A percentile compares a stretch with the other conserved stretches of the same genome.
phyloP scores from a whole-genome alignment of 192 early-diverging fungal genomes.

The Rhizophlyctis rosea region DNA sequence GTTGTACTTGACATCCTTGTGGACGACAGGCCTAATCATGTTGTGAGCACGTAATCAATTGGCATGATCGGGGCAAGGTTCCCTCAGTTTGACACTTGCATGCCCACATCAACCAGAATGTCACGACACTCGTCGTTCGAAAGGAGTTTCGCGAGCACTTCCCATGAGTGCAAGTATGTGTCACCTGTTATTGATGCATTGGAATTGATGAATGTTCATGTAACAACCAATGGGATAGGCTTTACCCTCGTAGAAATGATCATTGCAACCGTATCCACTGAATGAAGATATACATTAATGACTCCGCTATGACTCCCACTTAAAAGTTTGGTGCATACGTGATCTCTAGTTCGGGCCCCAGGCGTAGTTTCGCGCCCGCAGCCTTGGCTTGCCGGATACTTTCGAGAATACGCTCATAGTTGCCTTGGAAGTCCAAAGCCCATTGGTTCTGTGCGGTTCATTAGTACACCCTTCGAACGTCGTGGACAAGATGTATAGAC shows the following conservation, averaged over 20 bases:
- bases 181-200: conserved; percentile 71
- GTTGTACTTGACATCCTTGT: conserved; percentile 93
- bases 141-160: conserved; percentile 78
- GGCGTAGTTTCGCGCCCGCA: conserved; percentile 72
- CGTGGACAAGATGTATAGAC: neutral
- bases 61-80: too few species aligned
- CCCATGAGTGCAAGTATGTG: conserved; percentile 93
- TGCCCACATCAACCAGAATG: conserved; percentile 92
- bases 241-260: conserved; percentile 92
- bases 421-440: conserved; percentile 96
- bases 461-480: neutral
- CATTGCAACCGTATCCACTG: conserved; percentile 95
- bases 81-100: conserved; percentile 57
- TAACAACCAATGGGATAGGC: neutral
- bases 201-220: neutral
- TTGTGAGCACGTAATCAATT: neutral
- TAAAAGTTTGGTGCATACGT: conserved; percentile 63
- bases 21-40: conserved; percentile 74
- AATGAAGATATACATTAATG: too few species aligned
- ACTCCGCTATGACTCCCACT: too few species aligned
- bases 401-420: conserved; percentile 78
- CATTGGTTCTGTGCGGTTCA: conserved; percentile 58
- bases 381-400: conserved; percentile 83
- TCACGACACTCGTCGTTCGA: conserved; percentile 57
- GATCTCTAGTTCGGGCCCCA: conserved; percentile 96